A percentile compares a stretch with the other conserved stretches of the same genome.
Conservation (phyloP, 352 stramenopile species). For the Phytophthora pseudosyringae region DNA sequence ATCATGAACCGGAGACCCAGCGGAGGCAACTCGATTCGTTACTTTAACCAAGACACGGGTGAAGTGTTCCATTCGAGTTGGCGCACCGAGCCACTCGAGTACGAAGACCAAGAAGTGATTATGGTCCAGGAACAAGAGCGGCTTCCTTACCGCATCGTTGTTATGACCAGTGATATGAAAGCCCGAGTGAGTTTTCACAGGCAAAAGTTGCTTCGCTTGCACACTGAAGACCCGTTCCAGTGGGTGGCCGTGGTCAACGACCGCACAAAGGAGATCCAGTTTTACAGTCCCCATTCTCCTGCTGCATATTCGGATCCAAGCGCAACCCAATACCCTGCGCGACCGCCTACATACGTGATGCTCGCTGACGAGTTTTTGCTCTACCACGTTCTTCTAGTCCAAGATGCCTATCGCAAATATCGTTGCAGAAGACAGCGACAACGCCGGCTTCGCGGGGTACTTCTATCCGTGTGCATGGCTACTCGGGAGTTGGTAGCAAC, state of each 20-base stretch:
- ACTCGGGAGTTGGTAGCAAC: conserved; percentile 33
- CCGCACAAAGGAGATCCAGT: conserved; percentile 62
- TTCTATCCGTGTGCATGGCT: conserved; percentile 38
- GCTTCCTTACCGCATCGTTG: conserved; percentile 47
- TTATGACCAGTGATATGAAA: conserved; percentile 46
- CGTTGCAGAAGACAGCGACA: conserved; percentile 24
- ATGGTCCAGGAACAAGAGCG: conserved; percentile 28
- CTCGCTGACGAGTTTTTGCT: conserved; percentile 57
- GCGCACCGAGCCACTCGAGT: conserved; percentile 59
- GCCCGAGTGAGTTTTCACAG: conserved; percentile 15
- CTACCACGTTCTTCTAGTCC: conserved; percentile 72
- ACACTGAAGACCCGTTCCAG: conserved; percentile 44
- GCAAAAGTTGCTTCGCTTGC: conserved; percentile 20
- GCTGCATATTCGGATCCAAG: conserved; percentile 16
- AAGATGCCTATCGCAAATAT: conserved; percentile 65
- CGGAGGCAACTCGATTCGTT: conserved; percentile 27
- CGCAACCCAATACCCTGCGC: conserved; percentile 21
- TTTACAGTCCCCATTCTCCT: conserved; percentile 46
- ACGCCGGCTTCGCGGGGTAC: conserved; percentile 39
- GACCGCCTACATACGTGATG: conserved; percentile 58
- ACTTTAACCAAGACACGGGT: conserved; percentile 76
- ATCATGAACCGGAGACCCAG: conserved; percentile 21
- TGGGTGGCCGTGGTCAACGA: conserved; percentile 71
- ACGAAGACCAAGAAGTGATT: conserved; percentile 46
- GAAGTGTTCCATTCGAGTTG: conserved; percentile 31